phyloP scores from a whole-genome alignment of 2,329 filamentous ascomycete species.

The Sphaerulina populicola region DNA sequence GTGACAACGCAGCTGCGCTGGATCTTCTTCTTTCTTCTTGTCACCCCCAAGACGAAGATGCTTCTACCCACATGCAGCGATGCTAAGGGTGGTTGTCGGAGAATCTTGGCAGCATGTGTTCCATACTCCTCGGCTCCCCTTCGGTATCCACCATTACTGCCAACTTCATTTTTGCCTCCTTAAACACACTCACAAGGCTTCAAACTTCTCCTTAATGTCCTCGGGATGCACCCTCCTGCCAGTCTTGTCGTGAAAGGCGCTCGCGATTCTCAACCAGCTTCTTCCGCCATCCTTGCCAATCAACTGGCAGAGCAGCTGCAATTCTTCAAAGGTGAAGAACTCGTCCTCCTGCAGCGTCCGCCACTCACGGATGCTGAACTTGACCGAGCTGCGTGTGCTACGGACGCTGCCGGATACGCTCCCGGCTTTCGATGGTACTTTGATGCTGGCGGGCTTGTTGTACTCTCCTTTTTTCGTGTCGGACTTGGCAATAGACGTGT shows the following conservation, averaged over 20 bases:
- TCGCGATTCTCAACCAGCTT: slow-evolving; percentile 43
- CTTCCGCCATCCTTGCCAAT: slow-evolving; percentile 31
- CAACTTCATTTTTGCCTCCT: background rate
- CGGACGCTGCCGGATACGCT: slow-evolving; percentile 9
- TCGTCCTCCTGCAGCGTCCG: slow-evolving; percentile 30
- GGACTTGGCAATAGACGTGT: background rate
- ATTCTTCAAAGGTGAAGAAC: slow-evolving; percentile 33
- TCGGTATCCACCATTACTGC: background rate
- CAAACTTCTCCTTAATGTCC: slow-evolving; percentile 39
- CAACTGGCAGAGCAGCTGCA: slow-evolving; percentile 39
- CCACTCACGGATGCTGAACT: slow-evolving; percentile 29
- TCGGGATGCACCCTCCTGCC: slow-evolving; percentile 40
- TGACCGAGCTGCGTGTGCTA: slow-evolving; percentile 13
- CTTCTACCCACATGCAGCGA: no score
- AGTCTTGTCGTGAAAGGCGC: slow-evolving; percentile 44
- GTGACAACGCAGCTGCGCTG: slow-evolving; percentile 1
- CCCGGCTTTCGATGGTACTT: slow-evolving; percentile 14
- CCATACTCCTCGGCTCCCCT: background rate
- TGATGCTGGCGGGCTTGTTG: slow-evolving; percentile 9
- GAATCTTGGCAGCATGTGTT: background rate
- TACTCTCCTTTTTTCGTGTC: slow-evolving; percentile 6
- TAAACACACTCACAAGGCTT: slow-evolving; percentile 15
- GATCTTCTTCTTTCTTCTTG: no score
- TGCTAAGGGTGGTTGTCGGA: background rate
- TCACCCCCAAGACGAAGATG: no score